Evolutionary conservation across 148 eudicot genomes (phyloP).

Genomic region (Rhododendron ovatum): DNA sequence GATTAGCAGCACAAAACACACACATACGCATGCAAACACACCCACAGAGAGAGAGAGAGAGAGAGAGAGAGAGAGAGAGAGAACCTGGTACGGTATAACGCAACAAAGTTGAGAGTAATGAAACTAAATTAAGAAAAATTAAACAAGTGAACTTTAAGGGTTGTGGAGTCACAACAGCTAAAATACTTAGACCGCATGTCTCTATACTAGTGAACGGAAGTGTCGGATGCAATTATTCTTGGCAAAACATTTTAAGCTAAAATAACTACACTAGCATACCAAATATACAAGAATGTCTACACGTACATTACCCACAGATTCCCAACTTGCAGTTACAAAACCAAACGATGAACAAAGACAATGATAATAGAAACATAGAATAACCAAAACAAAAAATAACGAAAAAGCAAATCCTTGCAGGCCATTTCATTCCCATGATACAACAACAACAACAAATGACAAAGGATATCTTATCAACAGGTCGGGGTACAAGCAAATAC

Average conservation of each 20-base stretch:
- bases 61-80: not conserved
- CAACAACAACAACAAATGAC: not conserved
- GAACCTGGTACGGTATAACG: not conserved
- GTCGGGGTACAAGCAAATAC: not conserved
- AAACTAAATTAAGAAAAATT: not conserved
- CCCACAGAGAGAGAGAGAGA: not conserved
- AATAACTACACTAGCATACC: not conserved
- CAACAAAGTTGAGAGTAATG: not conserved
- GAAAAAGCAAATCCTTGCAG: not conserved
- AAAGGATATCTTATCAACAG: not conserved
- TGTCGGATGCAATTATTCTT: not conserved
- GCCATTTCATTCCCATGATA: not conserved
- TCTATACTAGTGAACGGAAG: too few species aligned
- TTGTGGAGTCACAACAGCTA: not conserved
- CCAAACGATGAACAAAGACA: not conserved
- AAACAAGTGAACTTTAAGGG: not conserved
- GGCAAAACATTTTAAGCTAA: not conserved
- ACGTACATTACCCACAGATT: not conserved
- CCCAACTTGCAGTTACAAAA: not conserved
- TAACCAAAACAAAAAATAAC: not conserved
- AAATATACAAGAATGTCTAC: not conserved
- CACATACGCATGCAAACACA: not conserved
- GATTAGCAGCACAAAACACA: not conserved
- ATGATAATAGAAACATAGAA: not conserved
- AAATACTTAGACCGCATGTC: not conserved